Base-by-base conservation (phyloP, 1,139 yeast genomes). In the Blastobotrys capitulatus region DNA sequence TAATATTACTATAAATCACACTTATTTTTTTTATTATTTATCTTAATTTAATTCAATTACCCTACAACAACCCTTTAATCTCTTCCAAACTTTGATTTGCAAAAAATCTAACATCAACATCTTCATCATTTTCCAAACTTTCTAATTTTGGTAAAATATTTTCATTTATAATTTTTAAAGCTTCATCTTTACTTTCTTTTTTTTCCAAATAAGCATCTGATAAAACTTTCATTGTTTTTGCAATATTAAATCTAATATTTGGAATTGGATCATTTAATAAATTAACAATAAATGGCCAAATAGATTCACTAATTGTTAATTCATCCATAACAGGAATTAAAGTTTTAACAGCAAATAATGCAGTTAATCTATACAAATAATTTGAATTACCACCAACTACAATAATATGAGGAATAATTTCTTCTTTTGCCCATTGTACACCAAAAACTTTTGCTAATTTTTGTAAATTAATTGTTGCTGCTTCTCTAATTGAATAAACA, bases 401-500 rank as follows among this genome's bases (percentile, higher is more conserved):
- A 57, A 87, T 72, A 55, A 90, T 79, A 64, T 92, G 83, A 49
- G 85, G 79, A 54, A 94, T 80, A 51, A 94, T 83, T 64, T 88
- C 94, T 44, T 74, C 73, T 64, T 87, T 82, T 45, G 97, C 95
- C 99, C 99, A 94, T 40, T 82, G 82, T 22, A 92, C 82, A 31
- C 98, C 98, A 69, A 92, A 94, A 42, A 87, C 89, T 56, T 78
- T 78, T 4, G 96, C 83, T 60, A 94, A 75, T 60, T 85, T 83
- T 58, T 79, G 82, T 60, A 92, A 74, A 66, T 90, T 94, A 53
- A 76, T 71, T 34, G 94, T 96, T 1, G 97, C 97, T 13, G 98
- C 98, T 60, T 89, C 95, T 68, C 99, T 82, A 56, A 94, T 90
- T 7, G 97, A 92, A 69, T 81, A 92, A 38, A 94, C 98, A 15